Evolutionary conservation across 2,329 filamentous ascomycete species (phyloP).

Genomic region (Cercospora citrullina): DNA sequence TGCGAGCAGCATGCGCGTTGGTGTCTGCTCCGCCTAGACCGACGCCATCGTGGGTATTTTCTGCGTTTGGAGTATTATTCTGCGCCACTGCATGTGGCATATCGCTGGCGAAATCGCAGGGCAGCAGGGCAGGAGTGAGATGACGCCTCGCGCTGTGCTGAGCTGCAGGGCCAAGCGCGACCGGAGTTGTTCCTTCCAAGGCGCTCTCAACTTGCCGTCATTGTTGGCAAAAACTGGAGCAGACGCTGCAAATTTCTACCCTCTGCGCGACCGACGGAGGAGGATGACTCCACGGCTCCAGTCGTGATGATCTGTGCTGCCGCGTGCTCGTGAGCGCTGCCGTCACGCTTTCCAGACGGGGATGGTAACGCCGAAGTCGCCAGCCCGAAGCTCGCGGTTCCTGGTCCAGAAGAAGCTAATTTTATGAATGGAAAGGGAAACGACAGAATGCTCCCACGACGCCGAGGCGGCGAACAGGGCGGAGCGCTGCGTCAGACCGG

Average conservation of each 20-base stretch:
- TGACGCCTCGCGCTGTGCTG: neutral
- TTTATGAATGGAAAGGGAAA: neutral
- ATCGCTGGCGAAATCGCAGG: neutral
- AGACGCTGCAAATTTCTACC: neutral
- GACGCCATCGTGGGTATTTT: slow-evolving; percentile 8
- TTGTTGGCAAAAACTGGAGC: slow-evolving; percentile 3
- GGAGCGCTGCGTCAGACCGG: slow-evolving; percentile 1
- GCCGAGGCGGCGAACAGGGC: neutral
- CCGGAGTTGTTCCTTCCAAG: neutral
- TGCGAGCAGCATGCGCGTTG: slow-evolving; percentile 34
- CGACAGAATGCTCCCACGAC: neutral
- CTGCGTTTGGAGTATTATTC: neutral
- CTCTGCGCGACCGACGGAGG: neutral
- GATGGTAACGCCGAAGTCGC: slow-evolving; percentile 4
- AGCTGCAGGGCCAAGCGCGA: slow-evolving; percentile 3
- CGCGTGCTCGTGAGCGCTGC: neutral
- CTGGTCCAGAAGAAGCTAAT: slow-evolving; percentile 5
- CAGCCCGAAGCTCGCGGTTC: neutral
- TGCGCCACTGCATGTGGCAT: slow-evolving; percentile 11
- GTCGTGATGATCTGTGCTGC: neutral
- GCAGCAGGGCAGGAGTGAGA: neutral
- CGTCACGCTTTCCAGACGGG: neutral
- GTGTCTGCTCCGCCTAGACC: slow-evolving; percentile 6
- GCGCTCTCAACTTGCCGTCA: slow-evolving; percentile 2
- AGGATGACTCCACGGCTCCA: slow-evolving; percentile 1